Evolutionary conservation across 2,329 filamentous ascomycete genomes (phyloP).

Genomic region (Fusarium albosuccineum): DNA sequence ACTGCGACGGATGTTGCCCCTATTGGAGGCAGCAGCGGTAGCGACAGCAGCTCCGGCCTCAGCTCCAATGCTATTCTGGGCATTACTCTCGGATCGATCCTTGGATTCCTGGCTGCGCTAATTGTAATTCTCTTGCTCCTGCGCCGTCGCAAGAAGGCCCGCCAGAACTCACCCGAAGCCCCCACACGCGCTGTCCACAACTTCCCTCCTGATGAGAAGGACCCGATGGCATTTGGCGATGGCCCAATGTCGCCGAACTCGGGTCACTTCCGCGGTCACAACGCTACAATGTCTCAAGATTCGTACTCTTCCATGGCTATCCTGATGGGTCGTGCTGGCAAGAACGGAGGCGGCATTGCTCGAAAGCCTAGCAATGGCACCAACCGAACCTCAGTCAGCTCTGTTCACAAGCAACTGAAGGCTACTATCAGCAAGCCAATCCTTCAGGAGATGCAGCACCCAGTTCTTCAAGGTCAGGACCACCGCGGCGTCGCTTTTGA

Average conservation of each 20-base stretch:
- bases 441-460: constrained; percentile 57
- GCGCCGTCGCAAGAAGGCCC: constrained; percentile 62
- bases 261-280: constrained; percentile 64
- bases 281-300: constrained; percentile 64
- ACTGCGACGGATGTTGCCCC: constrained; percentile 44
- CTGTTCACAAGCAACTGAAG: constrained; percentile 73
- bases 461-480: constrained; percentile 54
- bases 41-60: constrained; percentile 48
- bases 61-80: constrained; percentile 75
- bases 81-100: constrained; percentile 84
- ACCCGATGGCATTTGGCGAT: constrained; percentile 62
- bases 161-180: constrained; percentile 52
- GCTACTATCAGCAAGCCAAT: constrained; percentile 73
- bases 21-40: constrained; percentile 40
- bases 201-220: constrained; percentile 68
- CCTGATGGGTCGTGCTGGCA: constrained; percentile 71
- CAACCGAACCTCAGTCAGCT: constrained; percentile 61
- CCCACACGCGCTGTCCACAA: constrained; percentile 57
- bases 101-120: constrained; percentile 79
- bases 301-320: constrained; percentile 76
- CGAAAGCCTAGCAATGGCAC: constrained; percentile 70
- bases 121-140: constrained; percentile 76
- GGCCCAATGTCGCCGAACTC: constrained; percentile 53
- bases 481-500: constrained; percentile 58
- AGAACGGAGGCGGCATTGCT: constrained; percentile 60